Evolutionary conservation across 2,329 filamentous ascomycete genomes (phyloP).

Genomic region (Penicillium sp.): DNA sequence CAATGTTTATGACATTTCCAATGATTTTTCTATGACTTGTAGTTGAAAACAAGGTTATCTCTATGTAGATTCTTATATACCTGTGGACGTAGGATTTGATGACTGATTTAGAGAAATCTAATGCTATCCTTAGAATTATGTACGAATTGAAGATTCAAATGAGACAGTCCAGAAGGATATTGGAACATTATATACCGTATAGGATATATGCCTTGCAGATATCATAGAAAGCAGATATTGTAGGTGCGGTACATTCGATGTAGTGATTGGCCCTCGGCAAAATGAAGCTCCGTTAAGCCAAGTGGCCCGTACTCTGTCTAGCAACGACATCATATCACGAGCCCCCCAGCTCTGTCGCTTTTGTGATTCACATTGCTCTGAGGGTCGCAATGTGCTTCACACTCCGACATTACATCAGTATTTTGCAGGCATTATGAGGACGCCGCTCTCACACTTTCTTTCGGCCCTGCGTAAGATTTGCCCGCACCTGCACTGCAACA

Average conservation of each 20-base stretch:
- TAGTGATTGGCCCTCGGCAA: conserved; percentile 28
- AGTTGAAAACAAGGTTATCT: background rate
- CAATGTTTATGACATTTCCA: conserved; percentile 18
- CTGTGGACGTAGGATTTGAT: background rate
- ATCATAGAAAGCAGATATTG: background rate
- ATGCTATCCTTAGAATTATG: background rate
- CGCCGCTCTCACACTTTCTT: conserved; percentile 32
- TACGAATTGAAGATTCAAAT: background rate
- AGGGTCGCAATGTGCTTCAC: conserved; percentile 37
- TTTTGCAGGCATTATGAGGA: conserved; percentile 36
- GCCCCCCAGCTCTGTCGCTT: conserved; percentile 3
- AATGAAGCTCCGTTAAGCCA: conserved; percentile 40
- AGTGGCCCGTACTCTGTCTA: conserved; percentile 34
- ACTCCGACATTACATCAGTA: conserved; percentile 16
- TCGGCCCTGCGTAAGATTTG: conserved; percentile 36
- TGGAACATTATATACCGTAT: too few species aligned
- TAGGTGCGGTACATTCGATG: background rate
- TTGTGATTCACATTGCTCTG: background rate
- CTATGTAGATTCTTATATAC: background rate
- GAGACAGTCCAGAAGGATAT: background rate
- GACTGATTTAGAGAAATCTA: background rate
- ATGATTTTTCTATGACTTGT: background rate
- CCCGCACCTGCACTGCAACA: conserved; percentile 5
- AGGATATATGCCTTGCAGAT: background rate
- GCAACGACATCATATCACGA: conserved; percentile 21